Percentiles rank a stretch among this genome's conserved stretches.
Evolutionary conservation across 257 asterid species (phyloP).

Genomic region (Lycium ferocissimum): DNA sequence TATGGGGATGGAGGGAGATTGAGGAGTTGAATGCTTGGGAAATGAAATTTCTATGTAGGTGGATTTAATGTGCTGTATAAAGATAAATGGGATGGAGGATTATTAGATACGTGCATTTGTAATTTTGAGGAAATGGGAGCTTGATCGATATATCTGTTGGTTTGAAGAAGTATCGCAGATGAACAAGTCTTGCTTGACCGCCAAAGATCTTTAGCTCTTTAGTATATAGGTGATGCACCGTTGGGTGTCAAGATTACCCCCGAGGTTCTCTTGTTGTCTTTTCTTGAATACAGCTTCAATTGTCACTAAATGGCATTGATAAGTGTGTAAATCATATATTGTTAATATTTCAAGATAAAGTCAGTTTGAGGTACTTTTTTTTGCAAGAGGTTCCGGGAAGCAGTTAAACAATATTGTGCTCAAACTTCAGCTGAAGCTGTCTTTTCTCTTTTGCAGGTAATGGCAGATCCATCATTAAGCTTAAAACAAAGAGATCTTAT

Average conservation of each 20-base stretch:
- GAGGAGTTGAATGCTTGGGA: constrained; percentile 23
- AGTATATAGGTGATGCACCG: constrained; percentile 23
- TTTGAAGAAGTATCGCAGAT: constrained; percentile 2
- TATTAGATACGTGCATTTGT: neutral
- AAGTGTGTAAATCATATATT: neutral
- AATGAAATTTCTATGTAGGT: neutral
- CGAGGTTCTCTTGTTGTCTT: constrained; percentile 3
- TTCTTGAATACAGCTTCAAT: constrained; percentile 12
- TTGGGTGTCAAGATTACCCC: neutral
- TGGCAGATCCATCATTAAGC: constrained; percentile 92
- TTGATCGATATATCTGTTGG: neutral
- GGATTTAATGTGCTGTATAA: neutral
- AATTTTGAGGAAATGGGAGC: constrained; percentile 15
- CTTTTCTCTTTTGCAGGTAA: constrained; percentile 60
- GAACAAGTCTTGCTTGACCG: constrained; percentile 19
- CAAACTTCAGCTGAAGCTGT: constrained; percentile 29
- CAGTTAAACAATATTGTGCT: neutral
- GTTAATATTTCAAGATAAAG: constrained; percentile 11
- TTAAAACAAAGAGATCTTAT: constrained; percentile 91
- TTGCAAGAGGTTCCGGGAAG: constrained; percentile 4
- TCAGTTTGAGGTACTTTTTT: neutral
- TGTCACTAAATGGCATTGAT: constrained; percentile 15
- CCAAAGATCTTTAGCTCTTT: neutral
- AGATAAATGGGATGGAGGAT: neutral
- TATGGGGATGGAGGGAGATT: neutral